A percentile compares a stretch with the other conserved stretches of the same genome.
These are phyloP conservation scores for Trichoderma citrinoviride DNA, from an alignment of 2,329 filamentous ascomycete species.

Conservation along the genomic window DNA sequence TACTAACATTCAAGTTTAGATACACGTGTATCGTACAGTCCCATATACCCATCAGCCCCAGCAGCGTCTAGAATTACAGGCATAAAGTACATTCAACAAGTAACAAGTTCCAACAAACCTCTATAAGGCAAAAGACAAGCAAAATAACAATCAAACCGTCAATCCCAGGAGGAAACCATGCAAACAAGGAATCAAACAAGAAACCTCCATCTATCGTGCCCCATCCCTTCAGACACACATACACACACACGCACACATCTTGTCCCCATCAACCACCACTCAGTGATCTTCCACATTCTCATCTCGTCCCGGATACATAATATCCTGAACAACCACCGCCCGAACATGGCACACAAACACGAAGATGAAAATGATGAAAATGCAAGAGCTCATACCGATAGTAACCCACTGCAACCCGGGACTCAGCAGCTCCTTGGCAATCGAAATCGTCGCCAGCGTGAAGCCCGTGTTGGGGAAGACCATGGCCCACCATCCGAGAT, in stretches of 20 bases:
- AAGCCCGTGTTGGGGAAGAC: conserved; percentile 63
- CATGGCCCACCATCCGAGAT: conserved; percentile 63
- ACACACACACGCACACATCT: too few relatives aligned
- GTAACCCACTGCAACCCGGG: conserved; percentile 47
- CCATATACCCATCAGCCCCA: not conserved
- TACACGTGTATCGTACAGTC: not conserved
- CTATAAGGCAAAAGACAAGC: too few relatives aligned
- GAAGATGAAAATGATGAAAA: conserved; percentile 43
- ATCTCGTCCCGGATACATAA: conserved; percentile 55
- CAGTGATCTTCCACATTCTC: conserved; percentile 49
- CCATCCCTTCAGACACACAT: not conserved
- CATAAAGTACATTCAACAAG: not conserved
- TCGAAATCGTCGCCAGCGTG: conserved; percentile 54
- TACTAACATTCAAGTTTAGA: not conserved
- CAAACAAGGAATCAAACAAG: not conserved
- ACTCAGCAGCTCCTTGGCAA: conserved; percentile 49
- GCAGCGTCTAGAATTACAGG: not conserved
- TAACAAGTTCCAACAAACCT: not conserved
- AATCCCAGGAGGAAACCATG: too few relatives aligned
- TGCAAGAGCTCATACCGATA: conserved; percentile 49
- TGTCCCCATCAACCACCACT: not conserved
- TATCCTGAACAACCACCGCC: conserved; percentile 51
- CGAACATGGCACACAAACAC: conserved; percentile 44
- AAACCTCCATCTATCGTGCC: not conserved
- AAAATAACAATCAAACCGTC: too few relatives aligned